These are phyloP conservation scores for Picea mariana DNA, from an alignment of 83 land plant genomes.

Conservation along the genomic window DNA sequence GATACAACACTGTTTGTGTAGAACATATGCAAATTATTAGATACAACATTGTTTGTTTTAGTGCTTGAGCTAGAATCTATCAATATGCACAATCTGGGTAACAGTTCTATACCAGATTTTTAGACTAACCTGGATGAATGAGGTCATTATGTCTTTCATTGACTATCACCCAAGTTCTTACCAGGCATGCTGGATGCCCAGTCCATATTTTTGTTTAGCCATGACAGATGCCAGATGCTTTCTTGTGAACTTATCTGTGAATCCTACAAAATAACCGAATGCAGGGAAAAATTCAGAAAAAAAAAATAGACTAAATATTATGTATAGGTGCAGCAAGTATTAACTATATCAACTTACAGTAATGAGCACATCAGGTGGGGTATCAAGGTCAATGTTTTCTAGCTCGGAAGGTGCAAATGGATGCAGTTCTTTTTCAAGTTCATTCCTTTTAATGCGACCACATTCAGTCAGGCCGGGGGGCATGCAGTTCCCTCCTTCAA, in stretches of 20 bases:
- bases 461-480: constrained; percentile 8
- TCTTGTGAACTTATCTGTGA: constrained; percentile 1
- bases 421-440: background rate
- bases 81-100: constrained; percentile 1
- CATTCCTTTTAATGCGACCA: background rate
- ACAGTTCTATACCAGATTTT: background rate
- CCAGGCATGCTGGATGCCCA: no score
- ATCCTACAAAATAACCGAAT: background rate
- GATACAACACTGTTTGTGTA: background rate
- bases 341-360: constrained; percentile 29
- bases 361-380: constrained; percentile 52
- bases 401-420: constrained; percentile 26
- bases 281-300: background rate
- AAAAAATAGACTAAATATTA: background rate
- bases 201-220: background rate
- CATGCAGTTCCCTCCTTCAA: constrained; percentile 4
- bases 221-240: background rate
- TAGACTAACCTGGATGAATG: background rate
- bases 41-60: background rate
- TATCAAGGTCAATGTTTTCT: constrained; percentile 36
- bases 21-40: background rate
- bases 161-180: background rate
- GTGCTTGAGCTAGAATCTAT: background rate
- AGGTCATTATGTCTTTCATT: background rate
- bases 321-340: background rate